Evolutionary conservation across 768 basidiomycete genomes (phyloP), one percentile per base, ranked within the genome.

Genomic region (Pulveroboletus ravenelii): DNA sequence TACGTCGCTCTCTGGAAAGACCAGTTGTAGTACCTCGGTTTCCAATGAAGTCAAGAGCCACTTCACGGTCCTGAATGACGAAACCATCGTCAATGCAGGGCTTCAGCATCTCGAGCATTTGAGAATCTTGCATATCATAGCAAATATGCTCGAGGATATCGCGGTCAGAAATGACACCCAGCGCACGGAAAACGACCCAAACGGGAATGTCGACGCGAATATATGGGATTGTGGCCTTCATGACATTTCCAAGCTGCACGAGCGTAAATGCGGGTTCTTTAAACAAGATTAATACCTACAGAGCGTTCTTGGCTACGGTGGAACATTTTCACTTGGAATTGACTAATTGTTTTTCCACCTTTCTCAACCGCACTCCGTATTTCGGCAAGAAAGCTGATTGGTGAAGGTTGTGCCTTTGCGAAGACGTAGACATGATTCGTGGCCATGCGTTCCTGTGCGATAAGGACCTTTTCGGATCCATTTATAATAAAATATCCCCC

Each of bases 401-500:
- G 93, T 15, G 93, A 94, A 4, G 95, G 94, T 58, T 95, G 92
- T 0, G 91, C 91, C 71, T 98, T 99, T 45, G 94, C 93, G 63
- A 99, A 99, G 46, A 97, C 93, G 70, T 98, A 99, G 57, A 99
- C 96, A 63, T 96, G 94, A 72, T 99, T 99, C 20, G 93, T 94
- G 10, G 96, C 95, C 94, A 98, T 98, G 46, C 96, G 85, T 68
- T 99, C 96, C 69, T 99, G 96, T 2, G 96, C 96, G 68, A 99
- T 99, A 54, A 99, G 77, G n/a, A 99, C 96, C 70, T 99, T 99
- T 68, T 99, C 96, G 3, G 96, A 98, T 12, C 96, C 96, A 60
- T 97, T 98, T 74, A 99, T 97, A 65, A 99, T 92, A 69, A 99
- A 99, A 68, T 99, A 99, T 43, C 96, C 96, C 68, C 96, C 96